A percentile compares a stretch with the other conserved stretches of the same genome.
Evolutionary conservation across 2,329 filamentous ascomycete species (phyloP).

Genomic region (Monilinia polystroma): DNA sequence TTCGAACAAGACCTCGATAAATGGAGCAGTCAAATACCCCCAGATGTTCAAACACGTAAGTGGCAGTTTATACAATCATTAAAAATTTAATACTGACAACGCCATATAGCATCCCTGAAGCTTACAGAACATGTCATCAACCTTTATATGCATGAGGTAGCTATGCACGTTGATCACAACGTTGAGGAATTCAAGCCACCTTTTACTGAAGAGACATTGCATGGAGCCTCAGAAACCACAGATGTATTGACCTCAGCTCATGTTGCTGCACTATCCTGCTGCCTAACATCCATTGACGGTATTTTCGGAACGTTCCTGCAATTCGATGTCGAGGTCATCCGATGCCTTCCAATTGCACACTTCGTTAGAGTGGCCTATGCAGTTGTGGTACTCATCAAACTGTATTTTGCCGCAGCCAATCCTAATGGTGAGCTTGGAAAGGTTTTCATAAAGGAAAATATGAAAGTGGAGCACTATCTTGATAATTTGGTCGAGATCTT

Average conservation of each 20-base stretch:
- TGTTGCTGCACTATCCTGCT: constrained; percentile 52
- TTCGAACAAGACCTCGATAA: constrained; percentile 54
- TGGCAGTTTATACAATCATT: not conserved
- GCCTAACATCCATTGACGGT: constrained; percentile 53
- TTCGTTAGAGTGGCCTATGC: constrained; percentile 57
- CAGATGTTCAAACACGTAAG: constrained; percentile 41
- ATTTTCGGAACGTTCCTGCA: constrained; percentile 52
- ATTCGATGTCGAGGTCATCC: constrained; percentile 49
- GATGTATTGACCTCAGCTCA: constrained; percentile 43
- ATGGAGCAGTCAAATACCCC: constrained; percentile 47
- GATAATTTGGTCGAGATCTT: constrained; percentile 70
- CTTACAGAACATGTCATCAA: constrained; percentile 54
- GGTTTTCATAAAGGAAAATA: constrained; percentile 65
- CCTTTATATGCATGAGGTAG: constrained; percentile 60
- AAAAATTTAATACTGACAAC: constrained; percentile 24
- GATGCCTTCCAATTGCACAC: constrained; percentile 50
- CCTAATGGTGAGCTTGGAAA: constrained; percentile 66
- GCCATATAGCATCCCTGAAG: constrained; percentile 45
- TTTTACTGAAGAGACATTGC: constrained; percentile 39
- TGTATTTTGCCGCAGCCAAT: constrained; percentile 59
- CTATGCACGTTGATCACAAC: constrained; percentile 56
- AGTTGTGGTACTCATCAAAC: constrained; percentile 58
- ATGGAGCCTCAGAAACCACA: constrained; percentile 25
- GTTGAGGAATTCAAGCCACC: constrained; percentile 50
- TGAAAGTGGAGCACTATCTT: constrained; percentile 66